phyloP scores from a whole-genome alignment of 1,284 basidiomycete genomes.

The Cryptococcus wingfieldii region DNA sequence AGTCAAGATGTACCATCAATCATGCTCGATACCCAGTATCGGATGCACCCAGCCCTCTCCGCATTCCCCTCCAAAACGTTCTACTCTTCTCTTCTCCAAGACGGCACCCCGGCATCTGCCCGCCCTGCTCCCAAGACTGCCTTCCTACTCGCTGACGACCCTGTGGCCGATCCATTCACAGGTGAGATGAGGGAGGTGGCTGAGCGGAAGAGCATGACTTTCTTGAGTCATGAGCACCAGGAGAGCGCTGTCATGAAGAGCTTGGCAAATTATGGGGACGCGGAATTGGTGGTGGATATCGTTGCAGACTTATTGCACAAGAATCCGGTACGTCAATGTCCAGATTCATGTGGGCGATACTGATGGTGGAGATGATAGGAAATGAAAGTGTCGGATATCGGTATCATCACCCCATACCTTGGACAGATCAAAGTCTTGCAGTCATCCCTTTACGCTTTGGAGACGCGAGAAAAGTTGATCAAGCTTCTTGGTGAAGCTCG shows the following conservation, averaged over 20 bases:
- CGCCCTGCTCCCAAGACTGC: constrained; percentile 56
- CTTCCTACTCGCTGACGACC: constrained; percentile 22
- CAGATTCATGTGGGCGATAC: background rate
- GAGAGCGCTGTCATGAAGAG: constrained; percentile 66
- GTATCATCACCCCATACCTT: constrained; percentile 80
- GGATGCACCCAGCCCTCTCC: constrained; percentile 97
- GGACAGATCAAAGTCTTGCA: constrained; percentile 70
- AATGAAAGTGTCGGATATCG: constrained; percentile 68
- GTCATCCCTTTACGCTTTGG: constrained; percentile 58
- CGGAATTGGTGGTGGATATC: constrained; percentile 67
- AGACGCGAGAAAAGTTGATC: constrained; percentile 54
- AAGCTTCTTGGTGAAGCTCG: constrained; percentile 61
- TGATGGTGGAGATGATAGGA: constrained; percentile 37
- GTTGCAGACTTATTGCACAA: constrained; percentile 69
- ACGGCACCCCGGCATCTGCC: constrained; percentile 62
- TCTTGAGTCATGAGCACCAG: constrained; percentile 67
- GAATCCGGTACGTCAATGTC: constrained; percentile 59
- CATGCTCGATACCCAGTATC: constrained; percentile 88
- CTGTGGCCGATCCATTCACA: background rate
- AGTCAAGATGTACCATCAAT: constrained; percentile 61
- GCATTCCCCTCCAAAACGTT: constrained; percentile 62
- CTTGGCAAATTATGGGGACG: constrained; percentile 69
- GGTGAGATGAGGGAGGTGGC: constrained; percentile 1
- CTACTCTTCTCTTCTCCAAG: constrained; percentile 64
- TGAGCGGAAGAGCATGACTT: constrained; percentile 56